Evolutionary conservation across 2,329 filamentous ascomycete species (phyloP), one percentile per base, ranked within the genome.

Genomic region (Monilinia polystroma): DNA sequence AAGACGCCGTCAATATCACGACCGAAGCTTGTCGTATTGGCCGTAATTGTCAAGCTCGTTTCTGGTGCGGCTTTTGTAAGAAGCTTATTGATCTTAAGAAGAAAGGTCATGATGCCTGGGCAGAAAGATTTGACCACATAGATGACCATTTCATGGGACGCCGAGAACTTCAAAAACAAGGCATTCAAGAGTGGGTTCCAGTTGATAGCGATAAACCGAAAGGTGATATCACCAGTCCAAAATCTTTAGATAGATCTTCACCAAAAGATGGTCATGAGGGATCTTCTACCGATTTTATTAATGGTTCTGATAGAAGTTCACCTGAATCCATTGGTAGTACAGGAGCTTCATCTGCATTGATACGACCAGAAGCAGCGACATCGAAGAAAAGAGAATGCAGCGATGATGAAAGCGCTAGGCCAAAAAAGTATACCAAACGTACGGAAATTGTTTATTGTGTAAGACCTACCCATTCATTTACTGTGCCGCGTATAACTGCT

Each of bases 31-130:
- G 85, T 70, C 84, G 84, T 8, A 84, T 91, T 38, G 89, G 89
- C 0, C 81, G 84, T 18, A 88, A 90, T 68, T 85, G 83, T 41
- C 86, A 89, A 70, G 78, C 80, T 2, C 81, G 83, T 7, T 97
- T 92, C 77, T 97, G 93, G 93, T 97, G 93, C 74, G 93, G 93
- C 0, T 96, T 97, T 76, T 97, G 92, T 76, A 74, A 79, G 20
- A 73, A 78, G 23, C 81, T 87, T 26, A 79, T 92, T 18, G 76
- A 79, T n/a, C 67, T 76, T 8, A 68, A 79, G 43, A 79, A 80
- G 29, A 78, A 79, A 45, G 81, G 83, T 4, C 75, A 81, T 1
- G 84, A 84, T 32, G 85, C 86, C 0, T 85, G 85, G 84, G 84
- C 84, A 10, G 82, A 85, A 70, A 78, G 87, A 2, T 87, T 86